phyloP scores from a whole-genome alignment of 805 yeast species.

The Pichia rugopelliculosa region DNA sequence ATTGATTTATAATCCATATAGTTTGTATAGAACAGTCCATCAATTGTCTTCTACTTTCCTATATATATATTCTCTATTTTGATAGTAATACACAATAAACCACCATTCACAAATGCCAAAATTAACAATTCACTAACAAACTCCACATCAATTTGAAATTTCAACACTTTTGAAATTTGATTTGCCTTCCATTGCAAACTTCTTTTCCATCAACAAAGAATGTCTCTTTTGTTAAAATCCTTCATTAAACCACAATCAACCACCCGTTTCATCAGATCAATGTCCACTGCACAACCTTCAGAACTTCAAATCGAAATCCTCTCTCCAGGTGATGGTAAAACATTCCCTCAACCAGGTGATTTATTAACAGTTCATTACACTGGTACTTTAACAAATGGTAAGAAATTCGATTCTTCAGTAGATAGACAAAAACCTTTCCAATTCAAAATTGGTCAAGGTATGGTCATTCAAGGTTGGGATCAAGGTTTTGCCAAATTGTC shows the following conservation, averaged over 20 bases:
- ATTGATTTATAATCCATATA: no score
- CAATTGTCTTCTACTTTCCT: no score
- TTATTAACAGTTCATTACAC: slow-evolving; percentile 89
- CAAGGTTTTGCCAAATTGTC: slow-evolving; percentile 88
- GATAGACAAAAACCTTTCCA: slow-evolving; percentile 96
- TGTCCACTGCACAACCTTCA: slow-evolving; percentile 13
- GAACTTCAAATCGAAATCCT: slow-evolving; percentile 29
- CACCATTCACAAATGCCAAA: no score
- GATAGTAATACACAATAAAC: no score
- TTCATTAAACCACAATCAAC: background rate
- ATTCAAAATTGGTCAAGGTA: slow-evolving; percentile 90
- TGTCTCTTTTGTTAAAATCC: background rate
- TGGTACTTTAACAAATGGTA: slow-evolving; percentile 92
- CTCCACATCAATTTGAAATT: no score
- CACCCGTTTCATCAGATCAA: background rate
- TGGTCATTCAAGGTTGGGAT: slow-evolving; percentile 96
- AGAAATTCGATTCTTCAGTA: slow-evolving; percentile 90
- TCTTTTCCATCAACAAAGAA: background rate
- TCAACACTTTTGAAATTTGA: no score
- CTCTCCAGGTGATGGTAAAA: slow-evolving; percentile 66
- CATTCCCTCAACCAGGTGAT: slow-evolving; percentile 84
- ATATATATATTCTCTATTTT: no score
- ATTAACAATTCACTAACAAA: no score
- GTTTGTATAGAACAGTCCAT: no score
- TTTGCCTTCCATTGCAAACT: background rate